Base-by-base conservation (phyloP, 257 asterid species). In the Verbena officinalis region DNA sequence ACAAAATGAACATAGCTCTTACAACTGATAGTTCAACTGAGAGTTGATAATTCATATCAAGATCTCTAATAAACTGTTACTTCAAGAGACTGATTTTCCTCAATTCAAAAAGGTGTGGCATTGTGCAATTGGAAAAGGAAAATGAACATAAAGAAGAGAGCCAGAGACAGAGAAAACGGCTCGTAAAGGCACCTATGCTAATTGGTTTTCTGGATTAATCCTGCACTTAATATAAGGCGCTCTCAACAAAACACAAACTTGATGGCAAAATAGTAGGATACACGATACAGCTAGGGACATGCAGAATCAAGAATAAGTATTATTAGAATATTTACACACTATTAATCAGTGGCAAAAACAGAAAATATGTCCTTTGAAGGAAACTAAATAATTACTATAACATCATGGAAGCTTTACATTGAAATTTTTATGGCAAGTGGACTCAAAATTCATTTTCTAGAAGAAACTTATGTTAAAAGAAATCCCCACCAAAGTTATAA, bases 51-150 rank as follows among this genome's bases (percentile, higher is more conserved):
- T 54, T 50, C 49, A 13, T 8, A 21, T 3, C 7, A 21, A 34
- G 9, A 9, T 57, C 33, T 36, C 45, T 31, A 21, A n/a, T 9
- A 21, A 51, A 51, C 0, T 45, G 5, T 44, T 43, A 4, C 34
- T 42, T 60, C 49, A 31, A 24, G 24, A 11, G 27, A 43, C 11
- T 43, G 17, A 64, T 50, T 49, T 21, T 4, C 60, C 10, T 50
- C 22, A 22, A 52, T 52, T 53, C 33, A 10, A 23, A 53, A n/a
- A 45, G 59, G 16, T 14, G 44, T 20, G 61, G 40, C 27, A 64
- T 4, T 7, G 27, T 21, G 34, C 9, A 33, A 22, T 19, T 8
- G 48, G 16, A 51, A 9, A 43, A n/a, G 7, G 9, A 15, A 34
- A n/a, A n/a, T n/a, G n/a, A n/a, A n/a, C n/a, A 11, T 13, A 52